phyloP scores from a whole-genome alignment of 768 basidiomycete genomes.

The Tremella fuciformis region DNA sequence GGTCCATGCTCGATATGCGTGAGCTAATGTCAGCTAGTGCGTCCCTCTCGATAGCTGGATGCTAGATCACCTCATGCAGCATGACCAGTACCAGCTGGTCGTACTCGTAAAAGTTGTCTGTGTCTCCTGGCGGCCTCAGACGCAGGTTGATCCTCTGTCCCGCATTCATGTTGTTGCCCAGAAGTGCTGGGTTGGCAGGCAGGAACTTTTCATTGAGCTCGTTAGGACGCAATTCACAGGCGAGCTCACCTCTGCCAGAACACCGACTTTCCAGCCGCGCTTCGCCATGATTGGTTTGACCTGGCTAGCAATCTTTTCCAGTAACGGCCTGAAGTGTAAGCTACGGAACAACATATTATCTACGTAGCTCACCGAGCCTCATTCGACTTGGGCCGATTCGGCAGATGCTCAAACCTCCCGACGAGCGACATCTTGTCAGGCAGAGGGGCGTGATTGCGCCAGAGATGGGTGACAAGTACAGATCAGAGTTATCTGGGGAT shows the following conservation, averaged over 20 bases:
- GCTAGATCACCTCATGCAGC: conserved; percentile 74
- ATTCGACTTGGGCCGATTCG: conserved; percentile 36
- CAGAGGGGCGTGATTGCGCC: too few species aligned
- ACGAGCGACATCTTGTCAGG: conserved; percentile 22
- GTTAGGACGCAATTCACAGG: background rate
- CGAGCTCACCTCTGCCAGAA: conserved; percentile 46
- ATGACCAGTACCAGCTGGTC: conserved; percentile 75
- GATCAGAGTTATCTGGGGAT: too few species aligned
- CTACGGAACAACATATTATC: background rate
- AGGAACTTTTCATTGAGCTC: conserved; percentile 23
- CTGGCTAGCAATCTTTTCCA: conserved; percentile 54
- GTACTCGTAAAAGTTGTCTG: conserved; percentile 70
- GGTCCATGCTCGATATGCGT: conserved; percentile 86
- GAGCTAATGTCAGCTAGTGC: conserved; percentile 57
- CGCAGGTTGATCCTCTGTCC: conserved; percentile 81
- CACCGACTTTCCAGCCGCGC: conserved; percentile 64
- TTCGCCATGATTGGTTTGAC: conserved; percentile 94
- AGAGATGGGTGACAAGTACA: background rate
- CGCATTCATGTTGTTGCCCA: conserved; percentile 58
- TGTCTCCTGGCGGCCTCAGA: conserved; percentile 67
- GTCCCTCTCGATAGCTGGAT: background rate
- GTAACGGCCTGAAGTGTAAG: conserved; percentile 23
- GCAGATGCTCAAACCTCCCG: conserved; percentile 40
- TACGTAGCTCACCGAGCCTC: conserved; percentile 38
- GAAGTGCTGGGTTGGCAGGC: conserved; percentile 36